Base-by-base conservation (phyloP, 1,284 basidiomycete genomes). In the Ustilago hordei region DNA sequence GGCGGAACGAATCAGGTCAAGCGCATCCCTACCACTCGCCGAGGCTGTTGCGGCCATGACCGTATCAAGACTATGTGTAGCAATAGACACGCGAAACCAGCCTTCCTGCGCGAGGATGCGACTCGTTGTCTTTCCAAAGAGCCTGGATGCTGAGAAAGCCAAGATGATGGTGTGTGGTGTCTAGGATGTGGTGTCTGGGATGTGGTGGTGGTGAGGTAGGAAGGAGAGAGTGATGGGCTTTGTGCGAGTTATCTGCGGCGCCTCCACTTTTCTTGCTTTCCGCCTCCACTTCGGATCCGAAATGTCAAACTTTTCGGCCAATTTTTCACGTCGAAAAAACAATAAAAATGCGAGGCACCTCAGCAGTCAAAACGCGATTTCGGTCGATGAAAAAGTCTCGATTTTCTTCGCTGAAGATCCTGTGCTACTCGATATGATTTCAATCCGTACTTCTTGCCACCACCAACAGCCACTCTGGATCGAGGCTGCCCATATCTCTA, bases 1-100 rank as follows among this genome's bases (percentile, higher is more conserved):
- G 12, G 75, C 58, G 53, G 55, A 47, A 43, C 75, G 75, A 54
- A 77, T 77, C 52, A 77, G 63, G 36, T 77, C 69, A 15, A 77
- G 69, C 39, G 66, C 56, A 63, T 73, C 70, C 19, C 32, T 32
- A n/a, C 57, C 61, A 38, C 39, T 48, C 15, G 55, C 9, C 12
- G 64, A 66, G 35, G 55, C 55, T 7, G 56, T 43, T 45, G 64
- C 56, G 47, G 64, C 64, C 69, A 67, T 67, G 53, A 39, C 54
- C 17, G 43, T 13, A 12, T 31, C 28, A 32, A 32, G 8, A 32
- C 38, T 8, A 19, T 45, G 48, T 59, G 15, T 41, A 17, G 38
- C 6, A 13, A 54, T 31, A 58, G 31, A 58, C 45, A 19, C 43
- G 43, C 43, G 56, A 48, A 7, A 28, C 43, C 41, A 45, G 50